Conservation (phyloP, 75 land plant genomes). For the Selaginella moellendorffii region DNA sequence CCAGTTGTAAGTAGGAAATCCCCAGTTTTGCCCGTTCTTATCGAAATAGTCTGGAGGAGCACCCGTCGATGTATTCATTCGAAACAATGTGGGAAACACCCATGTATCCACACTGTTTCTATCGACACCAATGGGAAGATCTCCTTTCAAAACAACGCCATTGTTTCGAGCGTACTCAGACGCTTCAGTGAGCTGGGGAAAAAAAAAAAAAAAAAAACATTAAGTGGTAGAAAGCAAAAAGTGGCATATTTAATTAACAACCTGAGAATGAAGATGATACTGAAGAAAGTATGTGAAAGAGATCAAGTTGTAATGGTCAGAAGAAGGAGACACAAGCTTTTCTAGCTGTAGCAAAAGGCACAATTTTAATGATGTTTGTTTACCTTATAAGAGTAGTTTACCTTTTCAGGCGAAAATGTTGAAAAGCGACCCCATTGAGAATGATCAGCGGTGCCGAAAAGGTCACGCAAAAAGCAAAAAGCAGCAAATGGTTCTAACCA, state of each 20-base stretch:
- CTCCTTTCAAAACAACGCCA: constrained; percentile 79
- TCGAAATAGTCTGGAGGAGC: constrained; percentile 99
- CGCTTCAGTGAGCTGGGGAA: constrained; percentile 65
- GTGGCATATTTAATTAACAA: constrained; percentile 10
- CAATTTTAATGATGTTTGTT: background rate
- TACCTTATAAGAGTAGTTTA: constrained; percentile 10
- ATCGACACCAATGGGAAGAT: constrained; percentile 94
- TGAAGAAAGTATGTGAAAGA: constrained; percentile 77
- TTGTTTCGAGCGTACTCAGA: constrained; percentile 76
- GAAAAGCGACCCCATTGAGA: constrained; percentile 92
- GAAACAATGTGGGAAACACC: constrained; percentile 86
- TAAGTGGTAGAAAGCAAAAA: background rate
- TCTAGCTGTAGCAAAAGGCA: constrained; percentile 48
- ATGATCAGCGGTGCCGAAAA: constrained; percentile 96
- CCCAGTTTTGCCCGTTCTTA: constrained; percentile 99
- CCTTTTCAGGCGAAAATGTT: constrained; percentile 56
- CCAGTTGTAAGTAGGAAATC: constrained; percentile 98
- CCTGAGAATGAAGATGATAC: constrained; percentile 73
- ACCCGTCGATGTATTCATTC: constrained; percentile 96
- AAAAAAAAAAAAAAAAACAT: background rate
- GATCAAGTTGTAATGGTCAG: constrained; percentile 55
- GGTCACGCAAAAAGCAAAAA: constrained; percentile 86
- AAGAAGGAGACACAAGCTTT: constrained; percentile 55
- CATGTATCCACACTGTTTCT: constrained; percentile 94
- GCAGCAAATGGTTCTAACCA: constrained; percentile 97